Conservation (phyloP, 345 rosid species). For the Salix koriyanagi region DNA sequence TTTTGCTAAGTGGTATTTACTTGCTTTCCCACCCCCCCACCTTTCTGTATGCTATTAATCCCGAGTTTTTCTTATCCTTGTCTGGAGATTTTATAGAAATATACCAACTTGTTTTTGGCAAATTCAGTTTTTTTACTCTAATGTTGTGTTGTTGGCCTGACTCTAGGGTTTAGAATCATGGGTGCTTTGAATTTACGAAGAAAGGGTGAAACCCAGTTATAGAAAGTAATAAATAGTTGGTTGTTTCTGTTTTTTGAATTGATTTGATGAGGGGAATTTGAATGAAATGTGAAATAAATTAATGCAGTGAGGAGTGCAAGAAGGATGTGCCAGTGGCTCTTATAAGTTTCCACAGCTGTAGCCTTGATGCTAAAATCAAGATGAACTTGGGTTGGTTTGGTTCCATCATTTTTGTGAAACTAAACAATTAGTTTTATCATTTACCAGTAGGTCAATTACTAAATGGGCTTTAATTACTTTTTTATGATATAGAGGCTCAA, state of each 20-base stretch:
- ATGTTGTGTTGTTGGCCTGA: background rate
- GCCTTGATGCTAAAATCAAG: constrained; percentile 85
- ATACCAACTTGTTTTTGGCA: background rate
- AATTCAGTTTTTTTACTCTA: background rate
- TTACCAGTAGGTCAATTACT: background rate
- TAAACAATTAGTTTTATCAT: background rate
- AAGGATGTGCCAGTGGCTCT: constrained; percentile 76
- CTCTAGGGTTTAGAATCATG: background rate
- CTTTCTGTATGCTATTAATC: background rate
- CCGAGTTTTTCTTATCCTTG: no score
- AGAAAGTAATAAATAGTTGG: background rate
- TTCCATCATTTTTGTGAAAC: no score
- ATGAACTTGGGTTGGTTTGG: constrained; percentile 55
- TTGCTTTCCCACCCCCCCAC: background rate
- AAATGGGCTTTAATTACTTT: background rate
- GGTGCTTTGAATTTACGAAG: background rate
- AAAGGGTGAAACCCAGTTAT: no score
- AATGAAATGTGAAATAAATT: background rate
- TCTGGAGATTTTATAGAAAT: background rate
- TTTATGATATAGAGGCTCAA: constrained; percentile 53
- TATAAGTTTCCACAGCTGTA: constrained; percentile 68
- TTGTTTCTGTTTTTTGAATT: background rate
- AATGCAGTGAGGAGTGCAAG: constrained; percentile 66
- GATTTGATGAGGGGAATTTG: background rate
- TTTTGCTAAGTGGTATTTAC: constrained; percentile 61